Base-by-base conservation (phyloP, 345 rosid genomes). In the Ricinus communis region DNA sequence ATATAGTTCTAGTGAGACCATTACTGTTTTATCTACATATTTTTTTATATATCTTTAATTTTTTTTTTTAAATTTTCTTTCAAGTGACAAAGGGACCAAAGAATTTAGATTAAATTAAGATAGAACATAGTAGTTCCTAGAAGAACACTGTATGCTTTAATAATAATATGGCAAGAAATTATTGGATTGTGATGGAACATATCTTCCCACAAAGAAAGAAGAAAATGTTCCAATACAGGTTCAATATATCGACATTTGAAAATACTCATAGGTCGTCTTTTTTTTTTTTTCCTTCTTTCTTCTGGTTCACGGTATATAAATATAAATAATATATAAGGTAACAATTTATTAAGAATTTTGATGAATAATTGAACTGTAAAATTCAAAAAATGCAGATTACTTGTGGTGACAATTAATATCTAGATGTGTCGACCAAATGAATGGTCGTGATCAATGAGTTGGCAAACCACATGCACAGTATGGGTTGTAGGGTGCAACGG, bases 401-500 rank as follows among this genome's bases (percentile, higher is more conserved):
- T 43, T 8, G 1, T 1, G 12, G 47, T 43, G 8, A 43, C 8
- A 43, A 43, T 43, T 43, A 4, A 43, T 43, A 43, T 8, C 14
- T 43, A 0, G 24, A 30, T 24, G n/a, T 52, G 12, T 18, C 50
- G 8, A 54, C 22, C 10, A 5, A 65, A 68, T 72, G 85, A 83
- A 77, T 65, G 74, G 82, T 85, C 82, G 27, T 60, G 72, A 74
- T 81, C 85, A 81, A 49, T 77, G 80, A 75, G 88, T 77, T 83
- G 88, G 77, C 79, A 71, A 67, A 33, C 73, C 84, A 81, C 81
- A 73, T 81, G 86, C 74, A 65, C 67, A 66, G 80, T 60, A 79
- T 82, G 88, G 83, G 82, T 38, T 40, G 76, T 68, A 77, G 81
- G 83, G 79, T 76, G 77, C 81, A 78, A 58, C 66, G 62, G 54